Evolutionary conservation across 2,329 filamentous ascomycete species (phyloP).

Genomic region (Colletotrichum higginsianum): DNA sequence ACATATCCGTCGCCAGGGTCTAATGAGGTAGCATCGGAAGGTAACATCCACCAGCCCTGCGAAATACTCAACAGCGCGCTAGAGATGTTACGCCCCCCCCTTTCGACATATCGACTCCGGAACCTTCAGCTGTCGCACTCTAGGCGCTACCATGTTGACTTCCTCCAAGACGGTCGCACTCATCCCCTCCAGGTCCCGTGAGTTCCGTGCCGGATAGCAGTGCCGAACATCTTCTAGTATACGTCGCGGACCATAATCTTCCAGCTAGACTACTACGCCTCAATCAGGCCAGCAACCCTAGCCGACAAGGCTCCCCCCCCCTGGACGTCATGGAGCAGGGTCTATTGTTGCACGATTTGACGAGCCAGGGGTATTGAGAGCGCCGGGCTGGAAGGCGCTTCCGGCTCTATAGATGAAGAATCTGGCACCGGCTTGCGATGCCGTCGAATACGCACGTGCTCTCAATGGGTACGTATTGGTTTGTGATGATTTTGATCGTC

Average conservation of each 20-base stretch:
- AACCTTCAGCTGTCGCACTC: neutral
- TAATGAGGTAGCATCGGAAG: conserved; percentile 20
- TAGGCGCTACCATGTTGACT: conserved; percentile 40
- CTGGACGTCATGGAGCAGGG: conserved; percentile 7
- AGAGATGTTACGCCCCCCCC: conserved; percentile 27
- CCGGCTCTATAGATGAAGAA: conserved; percentile 64
- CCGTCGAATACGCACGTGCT: conserved; percentile 81
- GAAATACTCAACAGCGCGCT: conserved; percentile 6
- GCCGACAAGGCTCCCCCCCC: conserved; percentile 44
- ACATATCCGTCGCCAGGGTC: conserved; percentile 13
- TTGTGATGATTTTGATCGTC: conserved; percentile 89
- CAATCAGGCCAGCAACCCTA: neutral
- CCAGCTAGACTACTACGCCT: neutral
- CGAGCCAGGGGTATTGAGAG: neutral
- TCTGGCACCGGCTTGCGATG: conserved; percentile 73
- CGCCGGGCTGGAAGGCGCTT: conserved; percentile 42
- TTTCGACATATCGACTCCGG: conserved; percentile 46
- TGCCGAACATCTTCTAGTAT: conserved; percentile 49
- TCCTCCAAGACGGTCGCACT: conserved; percentile 47
- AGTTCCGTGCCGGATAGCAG: conserved; percentile 47
- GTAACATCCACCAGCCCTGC: conserved; percentile 33
- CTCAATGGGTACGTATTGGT: conserved; percentile 80
- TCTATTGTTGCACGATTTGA: neutral
- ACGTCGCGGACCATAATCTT: conserved; percentile 30
- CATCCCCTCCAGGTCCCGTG: conserved; percentile 50